Evolutionary conservation across 2,329 filamentous ascomycete genomes (phyloP), one percentile per base, ranked within the genome.

Genomic region (Chalara sp.): DNA sequence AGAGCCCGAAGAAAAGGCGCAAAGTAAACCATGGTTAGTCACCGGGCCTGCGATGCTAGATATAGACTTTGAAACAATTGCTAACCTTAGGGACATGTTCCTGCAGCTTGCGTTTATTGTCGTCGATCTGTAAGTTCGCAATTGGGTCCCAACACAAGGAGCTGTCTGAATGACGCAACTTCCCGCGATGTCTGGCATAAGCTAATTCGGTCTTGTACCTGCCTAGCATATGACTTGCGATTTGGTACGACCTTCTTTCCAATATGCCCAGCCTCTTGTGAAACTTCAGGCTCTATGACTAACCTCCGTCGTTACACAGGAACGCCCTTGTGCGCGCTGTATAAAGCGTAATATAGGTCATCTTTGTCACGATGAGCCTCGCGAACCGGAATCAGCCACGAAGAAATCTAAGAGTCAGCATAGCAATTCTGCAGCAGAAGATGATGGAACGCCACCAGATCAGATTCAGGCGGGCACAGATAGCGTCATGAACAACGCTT

Each of bases 271-370:
- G 56, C 61, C 53, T 58, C 50, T 57, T 51, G 61, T 58, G 62
- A 58, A 61, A 63, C 65, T 53, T 54, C 56, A 55, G 58, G 50
- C 53, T 57, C 52, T 56, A 56, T 62, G 58, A 59, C 62, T 64
- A 62, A 64, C 54, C 50, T 44, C 45, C 53, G 54, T 53, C 52
- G 63, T 64, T 53, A 52, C 58, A 63, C 70, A 95, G 89, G 89
- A 95, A 75, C 86, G 93, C 68, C 93, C 93, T 65, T 99, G 93
- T 79, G 92, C 89, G 64, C 83, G 93, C 72, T 99, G 93, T 76
- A 89, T 97, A 72, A 99, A 97, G 74, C 86, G 93, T 66, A 96
- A 96, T 73, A 99, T 99, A 69, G 93, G 92, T 63, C 93, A 99
- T 71, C 79, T 99, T 59, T 99, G 93, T 71, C 93, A 96, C 74